Conservation (phyloP, 2,329 filamentous ascomycete genomes). For the Pseudocercospora cruenta region DNA sequence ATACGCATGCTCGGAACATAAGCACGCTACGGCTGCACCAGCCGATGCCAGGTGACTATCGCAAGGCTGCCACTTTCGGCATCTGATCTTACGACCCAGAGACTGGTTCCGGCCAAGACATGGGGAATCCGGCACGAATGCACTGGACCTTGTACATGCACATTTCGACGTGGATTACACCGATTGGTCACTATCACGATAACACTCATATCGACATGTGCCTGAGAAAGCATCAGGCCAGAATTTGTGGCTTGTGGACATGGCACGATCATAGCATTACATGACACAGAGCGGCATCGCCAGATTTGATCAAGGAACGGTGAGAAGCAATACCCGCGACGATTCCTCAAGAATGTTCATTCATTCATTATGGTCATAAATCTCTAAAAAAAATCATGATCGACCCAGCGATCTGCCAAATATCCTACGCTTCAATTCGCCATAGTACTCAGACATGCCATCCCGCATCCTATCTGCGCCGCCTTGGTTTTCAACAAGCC, state of each 20-base stretch:
- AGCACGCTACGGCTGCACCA: neutral
- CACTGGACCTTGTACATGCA: neutral
- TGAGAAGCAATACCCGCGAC: neutral
- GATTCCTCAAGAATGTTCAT: neutral
- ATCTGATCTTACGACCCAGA: neutral
- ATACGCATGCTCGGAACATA: neutral
- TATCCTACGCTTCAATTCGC: slow-evolving; percentile 5
- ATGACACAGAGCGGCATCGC: neutral
- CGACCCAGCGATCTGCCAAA: neutral
- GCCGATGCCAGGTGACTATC: slow-evolving; percentile 2
- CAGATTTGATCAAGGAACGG: neutral
- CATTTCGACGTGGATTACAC: neutral
- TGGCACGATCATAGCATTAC: too few species aligned
- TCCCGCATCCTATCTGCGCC: slow-evolving; percentile 29
- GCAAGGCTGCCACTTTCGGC: slow-evolving; percentile 1
- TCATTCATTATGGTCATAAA: neutral
- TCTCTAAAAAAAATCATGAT: neutral
- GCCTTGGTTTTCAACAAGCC: slow-evolving; percentile 34
- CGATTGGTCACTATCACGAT: neutral
- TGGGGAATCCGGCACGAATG: neutral
- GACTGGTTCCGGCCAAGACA: neutral
- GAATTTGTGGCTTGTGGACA: too few species aligned
- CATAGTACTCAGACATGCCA: slow-evolving; percentile 1
- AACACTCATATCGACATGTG: neutral
- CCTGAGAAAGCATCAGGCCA: too few species aligned